Base-by-base conservation (phyloP, 2,329 filamentous ascomycete genomes). In the Aureobasidium lini region DNA sequence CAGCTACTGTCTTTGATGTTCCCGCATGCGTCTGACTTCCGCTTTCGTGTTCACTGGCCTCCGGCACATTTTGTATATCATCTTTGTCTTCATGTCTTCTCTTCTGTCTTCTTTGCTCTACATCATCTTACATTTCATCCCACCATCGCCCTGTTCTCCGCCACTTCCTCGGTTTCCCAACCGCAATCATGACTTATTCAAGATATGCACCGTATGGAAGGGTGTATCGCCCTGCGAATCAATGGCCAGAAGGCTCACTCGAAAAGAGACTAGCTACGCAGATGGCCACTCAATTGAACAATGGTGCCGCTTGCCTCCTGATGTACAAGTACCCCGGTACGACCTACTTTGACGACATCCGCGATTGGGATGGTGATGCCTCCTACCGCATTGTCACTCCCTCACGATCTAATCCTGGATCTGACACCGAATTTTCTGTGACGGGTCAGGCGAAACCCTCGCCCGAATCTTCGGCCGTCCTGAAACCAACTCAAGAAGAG, bases 1-100 rank as follows among this genome's bases (percentile, higher is more conserved):
- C 16, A 1, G 8, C 29, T 28, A 16, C 23, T 28, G 44, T 58
- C 54, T 58, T 49, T 49, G 54, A 42, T 23, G 11, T 28, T 48
- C 28, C 54, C 54, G 54, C 23, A 58, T 58, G 43, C 44, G 54
- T 58, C 37, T 29, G n/a, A 2, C 40, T 58, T 58, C 54, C 54
- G 44, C 31, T 58, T 49, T 58, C 54, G 54, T 47, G 28, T 5
- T 13, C 16, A 32, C 15, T 42, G 18, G 5, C 49, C 34, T 49
- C 11, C 44, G 18, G 23, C n/a, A 9, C 28, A 16, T n/a, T 8
- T 15, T 49, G 23, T 58, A 58, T 58, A 58, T 58, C 44, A 58
- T 49, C 54, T 58, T 58, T 58, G 54, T 58, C 54, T 36, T n/a
- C 3, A 40, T 32, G 28, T 4, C 44, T 15, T 11, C 13, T 10